phyloP scores from a whole-genome alignment of 2,329 filamentous ascomycete species.

The Stenocarpella maydis region DNA sequence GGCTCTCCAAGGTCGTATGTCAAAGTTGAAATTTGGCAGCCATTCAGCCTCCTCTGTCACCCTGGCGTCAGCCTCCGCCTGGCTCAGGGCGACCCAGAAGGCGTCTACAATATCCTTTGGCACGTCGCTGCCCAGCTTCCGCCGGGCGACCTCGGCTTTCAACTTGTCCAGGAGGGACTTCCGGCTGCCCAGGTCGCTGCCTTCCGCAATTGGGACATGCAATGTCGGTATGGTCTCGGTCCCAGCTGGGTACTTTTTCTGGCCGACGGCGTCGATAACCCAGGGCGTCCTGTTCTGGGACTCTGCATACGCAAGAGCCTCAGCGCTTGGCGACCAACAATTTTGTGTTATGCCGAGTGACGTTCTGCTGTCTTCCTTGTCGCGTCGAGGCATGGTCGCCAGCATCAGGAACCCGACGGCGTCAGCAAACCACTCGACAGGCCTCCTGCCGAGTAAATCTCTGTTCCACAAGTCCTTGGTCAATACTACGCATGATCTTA shows the following conservation, averaged over 20 bases:
- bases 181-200: background rate
- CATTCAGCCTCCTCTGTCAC: background rate
- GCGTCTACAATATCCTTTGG: background rate
- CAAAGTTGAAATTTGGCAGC: conserved; percentile 1
- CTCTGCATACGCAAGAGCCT: background rate
- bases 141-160: background rate
- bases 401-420: background rate
- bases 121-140: background rate
- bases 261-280: background rate
- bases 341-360: background rate
- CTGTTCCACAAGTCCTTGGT: background rate
- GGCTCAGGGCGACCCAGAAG: background rate
- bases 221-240: background rate
- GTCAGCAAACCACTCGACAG: background rate
- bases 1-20: background rate
- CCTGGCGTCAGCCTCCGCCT: background rate
- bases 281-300: background rate
- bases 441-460: background rate
- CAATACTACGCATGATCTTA: background rate
- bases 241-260: background rate
- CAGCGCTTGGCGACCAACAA: background rate
- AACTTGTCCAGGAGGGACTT: background rate
- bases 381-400: background rate
- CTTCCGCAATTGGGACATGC: background rate
- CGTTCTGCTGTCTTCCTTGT: background rate